phyloP scores from a whole-genome alignment of 495 filamentous ascomycete species.

The Xylaria castorea region DNA sequence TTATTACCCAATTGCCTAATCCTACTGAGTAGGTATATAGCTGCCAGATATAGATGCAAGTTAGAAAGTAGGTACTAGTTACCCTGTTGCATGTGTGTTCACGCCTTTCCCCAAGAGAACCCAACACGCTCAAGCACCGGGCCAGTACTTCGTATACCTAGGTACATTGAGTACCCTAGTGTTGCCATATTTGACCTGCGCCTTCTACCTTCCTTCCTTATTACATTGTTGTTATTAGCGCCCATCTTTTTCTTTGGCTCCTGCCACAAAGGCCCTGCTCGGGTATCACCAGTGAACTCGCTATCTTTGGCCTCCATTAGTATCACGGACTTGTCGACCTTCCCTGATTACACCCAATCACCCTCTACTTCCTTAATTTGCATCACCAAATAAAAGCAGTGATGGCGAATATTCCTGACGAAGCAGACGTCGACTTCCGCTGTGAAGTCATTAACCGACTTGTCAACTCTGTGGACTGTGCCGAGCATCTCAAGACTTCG shows the following conservation, averaged over 20 bases:
- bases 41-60: too few species aligned
- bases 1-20: too few species aligned
- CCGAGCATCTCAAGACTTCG: background rate
- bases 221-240: background rate
- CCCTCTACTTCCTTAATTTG: background rate
- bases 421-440: background rate
- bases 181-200: background rate
- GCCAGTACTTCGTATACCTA: background rate
- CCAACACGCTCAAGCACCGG: too few species aligned
- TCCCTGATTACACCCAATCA: background rate
- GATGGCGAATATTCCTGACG: background rate
- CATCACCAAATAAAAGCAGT: background rate
- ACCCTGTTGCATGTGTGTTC: too few species aligned
- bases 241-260: background rate
- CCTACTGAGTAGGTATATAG: too few species aligned
- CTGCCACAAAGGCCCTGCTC: background rate
- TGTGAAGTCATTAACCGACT: slow-evolving; percentile 14
- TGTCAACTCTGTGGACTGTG: background rate
- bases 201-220: background rate
- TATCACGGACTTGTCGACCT: background rate
- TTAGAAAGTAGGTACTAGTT: too few species aligned
- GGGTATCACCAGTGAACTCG: background rate
- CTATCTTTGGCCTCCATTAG: background rate
- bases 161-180: background rate
- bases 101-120: too few species aligned